Evolutionary conservation across 108 stramenopile genomes (phyloP), one percentile per base, ranked within the genome.

Genomic region (Skeletonema tropicum): DNA sequence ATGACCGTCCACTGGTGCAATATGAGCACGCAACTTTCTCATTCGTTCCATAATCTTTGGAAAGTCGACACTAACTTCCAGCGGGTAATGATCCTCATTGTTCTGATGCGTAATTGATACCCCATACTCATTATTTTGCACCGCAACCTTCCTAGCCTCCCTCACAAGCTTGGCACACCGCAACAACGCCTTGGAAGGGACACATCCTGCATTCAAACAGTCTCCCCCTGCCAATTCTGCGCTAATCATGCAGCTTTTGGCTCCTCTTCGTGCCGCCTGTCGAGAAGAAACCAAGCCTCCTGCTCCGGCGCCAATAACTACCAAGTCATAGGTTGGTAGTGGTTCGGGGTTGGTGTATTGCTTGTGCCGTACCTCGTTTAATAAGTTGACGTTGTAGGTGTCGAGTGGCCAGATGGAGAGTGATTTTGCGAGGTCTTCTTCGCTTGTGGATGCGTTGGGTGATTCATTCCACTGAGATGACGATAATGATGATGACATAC

Each of bases 131-230:
- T 88, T 80, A 31, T 68, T 29, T 2, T 36, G 49, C 19, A 19
- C 7, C 3, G 68, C 68, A 11, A 90, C 90, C 64, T 88, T 71
- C 49, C 68, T 65, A 9, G 93, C 88, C 69, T 94, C 86, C 30
- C 85, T 49, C 23, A 92, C 72, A 13, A 88, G 74, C 66, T 80
- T 83, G 11, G 96, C 96, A 35, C 87, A 89, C 52, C 89, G 84
- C 31, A 98, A 71, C 66, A 98, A 83, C 0, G 97, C 96, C 82
- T 98, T 98, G 64, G 87, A 89, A 2, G 98, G 98, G 35, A 98
- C 97, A 80, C 98, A 98, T 49, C 98, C 98, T 0, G 94, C 91
- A 73, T 95, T 95, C 17, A 95, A 66, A 71, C 94, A 95, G 66
- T 95, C 94, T 3, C 94, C 94, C n/a, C 94, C 94, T 7, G 94